Evolutionary conservation across 2,329 filamentous ascomycete species (phyloP).

Genomic region (Ploettnerulaceae sp.): DNA sequence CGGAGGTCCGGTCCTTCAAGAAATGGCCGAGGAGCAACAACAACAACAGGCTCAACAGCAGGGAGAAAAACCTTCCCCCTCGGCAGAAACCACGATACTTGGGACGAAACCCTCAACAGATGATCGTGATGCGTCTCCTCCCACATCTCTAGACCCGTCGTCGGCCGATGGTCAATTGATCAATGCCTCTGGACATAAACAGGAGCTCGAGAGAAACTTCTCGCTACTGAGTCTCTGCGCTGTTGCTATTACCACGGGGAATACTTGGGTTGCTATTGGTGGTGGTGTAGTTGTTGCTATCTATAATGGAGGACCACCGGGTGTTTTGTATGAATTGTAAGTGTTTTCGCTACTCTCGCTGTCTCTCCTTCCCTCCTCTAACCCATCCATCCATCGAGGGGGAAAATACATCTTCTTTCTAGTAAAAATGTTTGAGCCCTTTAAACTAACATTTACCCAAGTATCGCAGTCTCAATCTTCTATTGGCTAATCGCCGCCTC

Average conservation of each 20-base stretch:
- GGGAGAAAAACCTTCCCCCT: too few relatives aligned
- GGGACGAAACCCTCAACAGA: too few relatives aligned
- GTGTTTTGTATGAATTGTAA: constrained; percentile 55
- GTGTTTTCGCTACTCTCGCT: constrained; percentile 37
- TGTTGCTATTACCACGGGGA: constrained; percentile 40
- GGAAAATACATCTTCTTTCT: constrained; percentile 52
- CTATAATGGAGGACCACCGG: constrained; percentile 55
- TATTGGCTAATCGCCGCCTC: constrained; percentile 47
- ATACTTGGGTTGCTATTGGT: constrained; percentile 41
- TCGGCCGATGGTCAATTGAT: constrained; percentile 29
- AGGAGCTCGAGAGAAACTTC: constrained; percentile 46
- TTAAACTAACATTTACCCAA: too few relatives aligned
- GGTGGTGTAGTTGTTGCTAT: constrained; percentile 45
- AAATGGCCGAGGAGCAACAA: too few relatives aligned
- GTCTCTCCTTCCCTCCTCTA: constrained; percentile 38
- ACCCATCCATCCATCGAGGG: constrained; percentile 39
- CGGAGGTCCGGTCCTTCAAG: too few relatives aligned
- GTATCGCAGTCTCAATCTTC: constrained; percentile 45
- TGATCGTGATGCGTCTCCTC: neutral
- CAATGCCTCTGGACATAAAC: constrained; percentile 45
- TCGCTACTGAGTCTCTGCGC: constrained; percentile 40
- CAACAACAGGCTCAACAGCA: too few relatives aligned
- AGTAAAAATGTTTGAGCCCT: too few relatives aligned
- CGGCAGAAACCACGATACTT: too few relatives aligned
- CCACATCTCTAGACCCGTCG: neutral